A percentile compares a stretch with the other conserved stretches of the same genome.
These are phyloP conservation scores for Aquilaria agallochum DNA, from an alignment of 441 rosid genomes.

Conservation along the genomic window DNA sequence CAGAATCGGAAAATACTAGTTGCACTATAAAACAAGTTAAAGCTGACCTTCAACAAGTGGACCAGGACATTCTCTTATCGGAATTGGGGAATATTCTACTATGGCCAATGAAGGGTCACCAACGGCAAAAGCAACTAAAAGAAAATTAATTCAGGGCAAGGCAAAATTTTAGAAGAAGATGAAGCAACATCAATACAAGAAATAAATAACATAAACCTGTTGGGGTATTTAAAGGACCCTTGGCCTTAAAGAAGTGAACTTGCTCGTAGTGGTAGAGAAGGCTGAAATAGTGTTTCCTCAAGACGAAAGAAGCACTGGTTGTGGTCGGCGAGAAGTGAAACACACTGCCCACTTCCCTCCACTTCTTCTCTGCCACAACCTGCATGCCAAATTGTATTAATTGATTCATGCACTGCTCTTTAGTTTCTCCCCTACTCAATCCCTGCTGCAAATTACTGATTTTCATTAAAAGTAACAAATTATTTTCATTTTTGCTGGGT, in stretches of 20 bases:
- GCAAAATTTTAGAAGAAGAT: background rate
- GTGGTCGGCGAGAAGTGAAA: conserved; percentile 88
- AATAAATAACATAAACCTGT: conserved; percentile 30
- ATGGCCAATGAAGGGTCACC: conserved; percentile 48
- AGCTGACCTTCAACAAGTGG: conserved; percentile 42
- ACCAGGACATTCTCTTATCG: conserved; percentile 27
- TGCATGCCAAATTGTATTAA: conserved; percentile 11
- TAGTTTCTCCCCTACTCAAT: no score
- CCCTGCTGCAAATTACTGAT: no score
- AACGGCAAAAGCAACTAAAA: conserved; percentile 46
- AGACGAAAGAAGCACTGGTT: conserved; percentile 93
- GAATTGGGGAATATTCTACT: conserved; percentile 57
- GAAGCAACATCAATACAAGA: conserved; percentile 2
- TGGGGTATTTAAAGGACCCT: conserved; percentile 59
- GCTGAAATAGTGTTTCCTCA: conserved; percentile 79
- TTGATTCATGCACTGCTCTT: no score
- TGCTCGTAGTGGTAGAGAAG: conserved; percentile 93
- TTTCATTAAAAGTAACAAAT: no score
- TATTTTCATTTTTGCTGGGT: background rate
- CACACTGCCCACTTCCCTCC: conserved; percentile 97
- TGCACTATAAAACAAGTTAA: background rate
- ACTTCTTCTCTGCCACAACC: conserved; percentile 96
- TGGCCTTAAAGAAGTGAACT: conserved; percentile 68
- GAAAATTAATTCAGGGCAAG: conserved; percentile 1
- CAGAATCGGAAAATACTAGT: conserved; percentile 9